A percentile compares a stretch with the other conserved stretches of the same genome.
These are phyloP conservation scores for Myxozyma kluyveri DNA, from an alignment of 805 yeast genomes.

Conservation along the genomic window DNA sequence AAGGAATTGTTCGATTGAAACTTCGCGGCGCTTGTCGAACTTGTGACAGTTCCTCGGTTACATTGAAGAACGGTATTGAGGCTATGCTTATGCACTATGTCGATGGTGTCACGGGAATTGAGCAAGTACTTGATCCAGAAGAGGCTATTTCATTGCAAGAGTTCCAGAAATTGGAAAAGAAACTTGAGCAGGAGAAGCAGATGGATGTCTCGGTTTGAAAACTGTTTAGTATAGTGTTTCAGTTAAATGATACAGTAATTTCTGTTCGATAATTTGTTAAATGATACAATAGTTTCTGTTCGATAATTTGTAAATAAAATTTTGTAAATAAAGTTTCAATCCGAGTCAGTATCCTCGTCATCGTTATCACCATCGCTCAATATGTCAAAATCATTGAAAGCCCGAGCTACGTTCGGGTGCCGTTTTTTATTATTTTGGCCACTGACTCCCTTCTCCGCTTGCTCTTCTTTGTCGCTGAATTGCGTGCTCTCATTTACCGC, in stretches of 20 bases:
- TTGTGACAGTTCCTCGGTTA: constrained; percentile 86
- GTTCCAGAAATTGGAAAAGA: constrained; percentile 77
- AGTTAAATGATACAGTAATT: too few species aligned
- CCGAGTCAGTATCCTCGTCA: not conserved
- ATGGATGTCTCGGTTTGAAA: too few species aligned
- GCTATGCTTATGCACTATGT: constrained; percentile 96
- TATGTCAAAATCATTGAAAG: constrained; percentile 1
- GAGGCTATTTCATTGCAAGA: constrained; percentile 71
- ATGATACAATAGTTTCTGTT: too few species aligned
- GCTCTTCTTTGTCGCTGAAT: constrained; percentile 2
- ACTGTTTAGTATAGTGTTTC: too few species aligned
- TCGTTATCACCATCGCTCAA: not conserved
- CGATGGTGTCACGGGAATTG: constrained; percentile 87
- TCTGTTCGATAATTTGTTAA: too few species aligned
- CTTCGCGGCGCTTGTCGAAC: constrained; percentile 95
- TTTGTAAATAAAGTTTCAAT: too few species aligned
- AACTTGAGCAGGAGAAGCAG: constrained; percentile 41
- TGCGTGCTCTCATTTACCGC: constrained; percentile 5
- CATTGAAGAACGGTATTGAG: constrained; percentile 92
- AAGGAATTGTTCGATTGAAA: constrained; percentile 84
- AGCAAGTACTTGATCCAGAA: constrained; percentile 82
- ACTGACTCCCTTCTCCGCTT: not conserved
- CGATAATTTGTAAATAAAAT: too few species aligned
- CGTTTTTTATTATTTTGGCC: too few species aligned
- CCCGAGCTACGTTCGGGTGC: too few species aligned